Evolutionary conservation across 2,329 filamentous ascomycete species (phyloP), one percentile per base, ranked within the genome.

Genomic region (Aureobasidium leucospermi): DNA sequence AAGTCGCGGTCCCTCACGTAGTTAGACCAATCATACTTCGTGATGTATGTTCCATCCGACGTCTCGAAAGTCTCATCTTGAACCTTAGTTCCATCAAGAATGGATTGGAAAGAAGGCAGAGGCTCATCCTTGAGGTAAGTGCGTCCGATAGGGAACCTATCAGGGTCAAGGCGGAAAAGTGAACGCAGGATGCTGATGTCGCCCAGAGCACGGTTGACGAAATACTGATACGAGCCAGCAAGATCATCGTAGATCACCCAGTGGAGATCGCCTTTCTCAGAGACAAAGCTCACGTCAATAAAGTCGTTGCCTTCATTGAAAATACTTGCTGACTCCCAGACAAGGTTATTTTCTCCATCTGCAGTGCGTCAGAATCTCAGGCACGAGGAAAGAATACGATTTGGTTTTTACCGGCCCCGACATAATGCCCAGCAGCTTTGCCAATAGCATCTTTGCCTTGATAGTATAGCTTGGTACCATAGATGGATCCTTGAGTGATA

Each of bases 1-100:
- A 73, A 79, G 19, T 75, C 73, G 47, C 74, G 69, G 1, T 73
- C 69, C 5, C 73, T 63, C 6, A 76, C 65, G 51, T 73, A 75
- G 4, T 68, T 69, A 11, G 72, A 74, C 66, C 76, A 77, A 59
- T 78, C 74, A 61, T 83, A 81, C 68, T 83, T 82, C 2, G 77
- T 80, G 62, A 82, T 74, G 59, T 78, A 81, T 0, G 70, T 73
- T 0, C 79, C 78, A 53, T 80, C 75, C 0, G 71, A 70, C 29
- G 70, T 73, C 55, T 76, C 71, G 77, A 78, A 81, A 1, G 79
- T 81, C 69, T 81, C 78, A 65, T 81, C 79, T 63, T 81, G 78
- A 3, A 81, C 76, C 45, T 80, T 80, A n/a, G 75, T 78, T 6
- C 73, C 71, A 8, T 64, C 68, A 4, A 70, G 59, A 59, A 79